Evolutionary conservation across 805 yeast species (phyloP).

Genomic region (Myxozyma geophila): DNA sequence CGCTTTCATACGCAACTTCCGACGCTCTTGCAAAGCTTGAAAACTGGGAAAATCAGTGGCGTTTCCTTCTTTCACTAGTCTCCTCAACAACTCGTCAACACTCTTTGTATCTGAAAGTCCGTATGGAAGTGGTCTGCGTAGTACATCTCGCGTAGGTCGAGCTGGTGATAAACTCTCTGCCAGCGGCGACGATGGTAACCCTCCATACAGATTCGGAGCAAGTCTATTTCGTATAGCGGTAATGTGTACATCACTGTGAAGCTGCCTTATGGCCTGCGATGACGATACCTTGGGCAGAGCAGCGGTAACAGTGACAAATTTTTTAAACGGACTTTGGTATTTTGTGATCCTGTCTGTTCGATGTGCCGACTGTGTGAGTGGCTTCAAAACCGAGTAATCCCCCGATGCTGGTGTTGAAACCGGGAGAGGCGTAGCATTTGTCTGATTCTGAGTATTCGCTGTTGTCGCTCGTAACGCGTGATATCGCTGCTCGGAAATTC

Average conservation of each 20-base stretch:
- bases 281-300: constrained; percentile 4
- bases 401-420: neutral
- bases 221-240: constrained; percentile 19
- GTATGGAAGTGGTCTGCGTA: constrained; percentile 21
- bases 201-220: constrained; percentile 8
- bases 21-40: constrained; percentile 34
- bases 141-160: constrained; percentile 4
- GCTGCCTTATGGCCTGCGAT: neutral
- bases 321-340: constrained; percentile 28
- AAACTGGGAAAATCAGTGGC: constrained; percentile 37
- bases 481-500: constrained; percentile 14
- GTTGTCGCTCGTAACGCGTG: constrained; percentile 9
- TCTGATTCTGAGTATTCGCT: neutral
- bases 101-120: constrained; percentile 31
- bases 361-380: neutral
- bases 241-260: constrained; percentile 9
- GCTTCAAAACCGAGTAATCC: neutral
- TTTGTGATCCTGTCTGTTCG: constrained; percentile 12
- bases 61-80: constrained; percentile 29
- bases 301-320: neutral
- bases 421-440: neutral
- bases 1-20: constrained; percentile 32
- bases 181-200: constrained; percentile 24
- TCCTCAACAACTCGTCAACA: constrained; percentile 31
- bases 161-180: constrained; percentile 26